Evolutionary conservation across 2,329 filamentous ascomycete species (phyloP), one percentile per base, ranked within the genome.

Genomic region (Cladophialophora immunda): DNA sequence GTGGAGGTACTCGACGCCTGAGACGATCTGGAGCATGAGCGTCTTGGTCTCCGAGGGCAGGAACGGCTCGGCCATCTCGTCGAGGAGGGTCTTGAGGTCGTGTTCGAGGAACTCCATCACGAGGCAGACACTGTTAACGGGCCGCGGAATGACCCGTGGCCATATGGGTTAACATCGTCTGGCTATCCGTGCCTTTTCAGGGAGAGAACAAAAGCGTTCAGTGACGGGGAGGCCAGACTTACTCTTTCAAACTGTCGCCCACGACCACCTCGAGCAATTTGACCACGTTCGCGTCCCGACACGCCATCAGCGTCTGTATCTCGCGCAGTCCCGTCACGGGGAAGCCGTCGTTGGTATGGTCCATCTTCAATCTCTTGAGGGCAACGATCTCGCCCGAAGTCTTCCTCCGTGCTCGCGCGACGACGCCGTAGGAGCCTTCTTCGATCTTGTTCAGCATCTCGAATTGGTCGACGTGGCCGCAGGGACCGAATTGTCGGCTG

Each of bases 21-120:
- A 89, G 0, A 88, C 86, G 34, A 99, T 87, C 78, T 99, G 95
- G 0, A 89, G 84, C 63, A 98, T 85, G 27, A 99, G 86, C 0
- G 92, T 94, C 79, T 99, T 99, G 76, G 93, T 89, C 79, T 99
- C 95, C 50, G 92, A 97, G 1, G 92, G 90, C 64, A 97, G 86
- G 78, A 99, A 99, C 0, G 94, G 93, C 76, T 97, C 92, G 60
- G 90, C 87, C 93, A 98, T 97, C 76, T 96, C 92, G 78, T 96
- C 92, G 70, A 97, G 91, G 65, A 99, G 86, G 63, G 91, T 92
- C 80, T 96, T 97, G 65, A 99, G 88, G 76, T 99, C 95, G 83
- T 99, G 95, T 82, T 98, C 94, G 74, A 97, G 85, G 79, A 98
- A 99, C 76, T 97, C 94, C 85, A 99, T 94, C 70, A 98, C 95